Percentiles rank a stretch among this genome's conserved stretches.
phyloP scores from a whole-genome alignment of 768 basidiomycete genomes.

The Boletus sp. region DNA sequence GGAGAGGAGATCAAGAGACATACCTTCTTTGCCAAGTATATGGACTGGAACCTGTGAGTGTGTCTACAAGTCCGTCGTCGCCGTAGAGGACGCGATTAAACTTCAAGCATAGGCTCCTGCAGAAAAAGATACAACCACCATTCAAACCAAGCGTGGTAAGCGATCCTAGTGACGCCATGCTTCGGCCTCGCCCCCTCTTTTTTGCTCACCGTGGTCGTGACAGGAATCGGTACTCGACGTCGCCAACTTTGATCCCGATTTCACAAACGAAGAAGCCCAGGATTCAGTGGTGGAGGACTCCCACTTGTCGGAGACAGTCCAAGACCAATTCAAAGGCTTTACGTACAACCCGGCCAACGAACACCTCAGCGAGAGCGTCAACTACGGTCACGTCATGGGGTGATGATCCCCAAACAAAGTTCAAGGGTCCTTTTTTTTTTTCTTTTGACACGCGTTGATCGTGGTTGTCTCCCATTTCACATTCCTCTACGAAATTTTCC shows the following conservation, averaged over 20 bases:
- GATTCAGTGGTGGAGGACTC: constrained; percentile 97
- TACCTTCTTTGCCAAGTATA: constrained; percentile 90
- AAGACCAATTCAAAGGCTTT: constrained; percentile 92
- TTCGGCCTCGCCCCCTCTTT: background rate
- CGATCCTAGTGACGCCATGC: constrained; percentile 1
- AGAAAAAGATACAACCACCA: constrained; percentile 94
- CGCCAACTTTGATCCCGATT: constrained; percentile 96
- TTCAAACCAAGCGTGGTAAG: constrained; percentile 96
- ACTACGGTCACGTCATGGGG: constrained; percentile 44
- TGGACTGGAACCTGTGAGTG: constrained; percentile 81
- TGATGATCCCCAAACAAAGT: constrained; percentile 11
- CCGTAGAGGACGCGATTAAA: background rate
- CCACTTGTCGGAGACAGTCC: constrained; percentile 89
- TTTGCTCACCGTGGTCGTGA: constrained; percentile 8
- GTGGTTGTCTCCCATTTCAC: constrained; percentile 5
- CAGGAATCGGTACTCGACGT: constrained; percentile 92
- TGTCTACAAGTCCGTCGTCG: background rate
- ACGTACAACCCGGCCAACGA: constrained; percentile 86
- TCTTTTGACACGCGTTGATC: constrained; percentile 18
- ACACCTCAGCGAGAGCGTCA: constrained; percentile 81
- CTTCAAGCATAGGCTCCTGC: constrained; percentile 52
- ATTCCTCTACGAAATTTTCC: background rate
- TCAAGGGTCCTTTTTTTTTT: background rate
- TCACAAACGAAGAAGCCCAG: constrained; percentile 91
- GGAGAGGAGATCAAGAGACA: constrained; percentile 96